Evolutionary conservation across 306 rosid species (phyloP).

Genomic region (Fragaria iinumae): DNA sequence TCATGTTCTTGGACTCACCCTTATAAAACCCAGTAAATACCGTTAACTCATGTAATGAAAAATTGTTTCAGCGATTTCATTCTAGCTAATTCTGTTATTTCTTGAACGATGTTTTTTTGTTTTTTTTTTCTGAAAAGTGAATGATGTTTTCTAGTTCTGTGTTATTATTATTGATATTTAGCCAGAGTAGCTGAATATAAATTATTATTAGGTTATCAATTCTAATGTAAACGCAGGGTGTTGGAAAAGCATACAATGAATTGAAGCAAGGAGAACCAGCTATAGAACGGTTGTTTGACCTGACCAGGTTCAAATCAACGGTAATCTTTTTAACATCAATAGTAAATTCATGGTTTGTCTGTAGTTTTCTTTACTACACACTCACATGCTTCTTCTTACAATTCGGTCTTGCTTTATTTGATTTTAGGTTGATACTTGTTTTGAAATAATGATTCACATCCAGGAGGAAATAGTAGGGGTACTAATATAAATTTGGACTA

Average conservation of each 20-base stretch:
- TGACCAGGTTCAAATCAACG: conserved; percentile 57
- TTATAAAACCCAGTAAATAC: neutral
- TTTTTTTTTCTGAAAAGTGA: no score
- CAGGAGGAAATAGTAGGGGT: neutral
- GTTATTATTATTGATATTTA: conserved; percentile 33
- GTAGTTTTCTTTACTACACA: neutral
- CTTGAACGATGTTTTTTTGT: neutral
- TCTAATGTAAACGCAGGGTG: conserved; percentile 73
- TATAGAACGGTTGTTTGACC: conserved; percentile 66
- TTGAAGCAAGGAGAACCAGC: conserved; percentile 93
- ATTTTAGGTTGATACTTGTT: neutral
- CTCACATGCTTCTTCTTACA: neutral
- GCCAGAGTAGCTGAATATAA: conserved; percentile 41
- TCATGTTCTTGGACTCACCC: neutral
- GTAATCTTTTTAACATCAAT: conserved; percentile 41
- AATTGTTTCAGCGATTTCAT: neutral
- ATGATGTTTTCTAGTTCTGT: conserved; percentile 3
- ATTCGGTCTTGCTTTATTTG: neutral
- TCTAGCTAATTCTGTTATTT: neutral
- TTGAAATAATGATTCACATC: neutral
- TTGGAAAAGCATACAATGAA: conserved; percentile 90
- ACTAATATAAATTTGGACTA: neutral
- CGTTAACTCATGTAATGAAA: neutral
- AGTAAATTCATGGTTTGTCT: conserved; percentile 39
- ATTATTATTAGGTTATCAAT: conserved; percentile 40